These are phyloP conservation scores for Elongisporangium prolatum DNA, from an alignment of 352 stramenopile genomes.

Conservation along the genomic window DNA sequence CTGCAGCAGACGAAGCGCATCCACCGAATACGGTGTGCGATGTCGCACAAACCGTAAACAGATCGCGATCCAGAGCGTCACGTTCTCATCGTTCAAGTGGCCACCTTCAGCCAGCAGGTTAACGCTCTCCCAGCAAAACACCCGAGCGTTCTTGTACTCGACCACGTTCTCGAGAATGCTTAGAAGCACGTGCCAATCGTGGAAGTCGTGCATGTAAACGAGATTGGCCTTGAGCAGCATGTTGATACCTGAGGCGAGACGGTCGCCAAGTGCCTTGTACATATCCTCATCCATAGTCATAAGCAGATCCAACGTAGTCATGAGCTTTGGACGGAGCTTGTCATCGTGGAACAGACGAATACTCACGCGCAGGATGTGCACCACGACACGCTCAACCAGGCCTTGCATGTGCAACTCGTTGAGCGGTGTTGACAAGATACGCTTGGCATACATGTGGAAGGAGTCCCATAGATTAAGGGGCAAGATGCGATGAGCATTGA, in stretches of 20 bases:
- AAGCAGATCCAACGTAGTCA: constrained; percentile 73
- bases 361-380: constrained; percentile 81
- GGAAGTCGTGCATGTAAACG: constrained; percentile 85
- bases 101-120: constrained; percentile 62
- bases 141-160: constrained; percentile 69
- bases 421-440: constrained; percentile 66
- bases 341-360: constrained; percentile 86
- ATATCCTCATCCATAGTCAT: constrained; percentile 77
- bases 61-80: constrained; percentile 78
- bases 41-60: constrained; percentile 76
- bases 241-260: constrained; percentile 73
- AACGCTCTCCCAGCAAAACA: constrained; percentile 75
- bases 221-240: constrained; percentile 84
- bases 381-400: constrained; percentile 78
- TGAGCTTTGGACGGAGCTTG: constrained; percentile 72
- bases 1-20: constrained; percentile 72
- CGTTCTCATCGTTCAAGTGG: constrained; percentile 73
- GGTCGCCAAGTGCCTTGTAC: constrained; percentile 77
- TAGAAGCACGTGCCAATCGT: constrained; percentile 73
- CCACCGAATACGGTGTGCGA: constrained; percentile 68
- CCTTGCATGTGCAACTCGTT: constrained; percentile 74
- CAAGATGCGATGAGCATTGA: constrained; percentile 77
- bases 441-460: constrained; percentile 78
- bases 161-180: constrained; percentile 74
- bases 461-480: constrained; percentile 70